Base-by-base conservation (phyloP, 805 yeast genomes). In the Candida sithepensis region DNA sequence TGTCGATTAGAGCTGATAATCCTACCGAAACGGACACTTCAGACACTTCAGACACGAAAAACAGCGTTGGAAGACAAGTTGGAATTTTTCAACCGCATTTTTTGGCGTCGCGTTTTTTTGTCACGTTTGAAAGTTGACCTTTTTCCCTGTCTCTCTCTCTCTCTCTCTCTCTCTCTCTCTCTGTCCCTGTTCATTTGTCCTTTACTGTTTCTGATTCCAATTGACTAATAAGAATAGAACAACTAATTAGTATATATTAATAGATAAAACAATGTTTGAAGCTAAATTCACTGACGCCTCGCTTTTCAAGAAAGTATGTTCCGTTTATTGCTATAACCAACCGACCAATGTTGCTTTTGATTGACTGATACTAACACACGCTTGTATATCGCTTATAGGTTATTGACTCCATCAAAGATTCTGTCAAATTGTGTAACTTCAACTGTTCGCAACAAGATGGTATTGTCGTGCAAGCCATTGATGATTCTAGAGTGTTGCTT, bases 391-490 rank as follows among this genome's bases (percentile, higher is more conserved):
- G n/a, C n/a, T 38, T 45, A 38, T 43, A 73, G 78, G 85, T 91
- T 63, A 85, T 91, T 60, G 99, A 94, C 59, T 84, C 98, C 49
- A 86, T 92, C 67, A 88, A 89, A 66, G 99, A 94, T 65, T 85
- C 96, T 63, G 97, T 94, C 53, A 88, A 88, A 61, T 78, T 91
- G 59, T 94, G 97, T 74, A 94, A 94, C 77, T 88, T 94, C 77
- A 94, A 90, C 74, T 94, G 97, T 73, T 82, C 95, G n/a, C 94
- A 88, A 67, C 79, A 82, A 53, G 57, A 60, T 20, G 99, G 99
- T 57, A 85, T 94, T 61, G 85, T 95, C 10, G 92, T 95, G 20
- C 98, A 94, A 74, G 98, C 99, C 23, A 94, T 94, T 57, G 99
- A 94, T 70, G 95, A 90, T 66, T 90, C 99, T 23, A 88, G 97